Evolutionary conservation across 1,139 yeast genomes (phyloP), one percentile per base, ranked within the genome.

Genomic region (Eremothecium coryli): DNA sequence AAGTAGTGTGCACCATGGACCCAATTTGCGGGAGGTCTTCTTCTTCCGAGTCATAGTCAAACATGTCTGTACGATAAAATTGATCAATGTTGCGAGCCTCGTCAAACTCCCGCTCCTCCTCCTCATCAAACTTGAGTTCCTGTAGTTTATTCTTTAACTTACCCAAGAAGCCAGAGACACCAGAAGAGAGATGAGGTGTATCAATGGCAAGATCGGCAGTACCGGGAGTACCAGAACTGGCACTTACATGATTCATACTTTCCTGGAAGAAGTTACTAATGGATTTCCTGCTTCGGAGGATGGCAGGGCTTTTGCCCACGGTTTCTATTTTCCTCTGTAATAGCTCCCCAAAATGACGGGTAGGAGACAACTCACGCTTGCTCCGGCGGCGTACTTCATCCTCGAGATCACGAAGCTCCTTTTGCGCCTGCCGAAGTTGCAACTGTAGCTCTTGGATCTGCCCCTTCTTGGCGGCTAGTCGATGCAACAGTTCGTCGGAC

Each of bases 381-480:
- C 9, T 11, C n/a, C 17, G 22, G 38, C 30, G 30, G 12, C 10
- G 11, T 11, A 11, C 8, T 14, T 48, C 42, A 10, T 35, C 32
- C 37, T 66, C 68, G 24, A 67, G 39, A 3, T 46, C 44, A 12
- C 48, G 47, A 22, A 68, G 38, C 27, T 68, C 71, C 6, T 42
- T 44, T 41, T 64, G 63, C 2, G 68, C 58, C 6, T 36, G 29
- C 4, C 46, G 47, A 31, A 68, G 43, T 29, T 61, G 59, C 7
- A 56, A 48, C 38, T 58, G 62, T 23, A 65, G 41, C 33, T 68
- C 73, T 18, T 60, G 37, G 2, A 67, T 62, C 26, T 58, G 61
- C 41, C 73, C 57, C 42, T 66, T 69, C 40, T 68, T 67, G 1
- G 66, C 43, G 0, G 73, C 73, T 32, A 68, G 42, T 26, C 54